phyloP scores from a whole-genome alignment of 768 basidiomycete genomes.

The Suillus spraguei region DNA sequence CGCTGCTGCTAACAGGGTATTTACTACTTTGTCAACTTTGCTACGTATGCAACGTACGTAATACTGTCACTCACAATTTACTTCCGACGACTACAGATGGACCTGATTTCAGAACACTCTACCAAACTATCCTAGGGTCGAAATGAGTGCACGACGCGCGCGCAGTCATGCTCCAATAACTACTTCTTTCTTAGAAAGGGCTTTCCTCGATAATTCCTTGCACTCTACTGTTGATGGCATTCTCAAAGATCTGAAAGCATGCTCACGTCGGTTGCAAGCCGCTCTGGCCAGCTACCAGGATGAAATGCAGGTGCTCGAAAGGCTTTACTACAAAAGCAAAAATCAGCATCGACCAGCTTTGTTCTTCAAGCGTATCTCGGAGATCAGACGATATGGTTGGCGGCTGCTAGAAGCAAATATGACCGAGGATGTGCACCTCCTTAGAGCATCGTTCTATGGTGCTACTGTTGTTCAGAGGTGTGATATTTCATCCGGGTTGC shows the following conservation, averaged over 20 bases:
- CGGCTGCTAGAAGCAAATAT: slow-evolving; percentile 19
- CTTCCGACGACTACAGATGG: not conserved
- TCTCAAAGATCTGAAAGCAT: slow-evolving; percentile 61
- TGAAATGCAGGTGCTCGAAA: slow-evolving; percentile 62
- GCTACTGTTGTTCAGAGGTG: slow-evolving; percentile 21
- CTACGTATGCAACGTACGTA: not conserved
- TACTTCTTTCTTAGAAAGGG: slow-evolving; percentile 22
- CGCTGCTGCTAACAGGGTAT: no score
- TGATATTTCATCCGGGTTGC: not conserved
- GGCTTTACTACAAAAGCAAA: slow-evolving; percentile 77
- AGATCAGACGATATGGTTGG: slow-evolving; percentile 57
- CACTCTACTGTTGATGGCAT: slow-evolving; percentile 52
- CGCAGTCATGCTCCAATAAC: slow-evolving; percentile 11
- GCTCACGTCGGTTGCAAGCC: slow-evolving; percentile 53
- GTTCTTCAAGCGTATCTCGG: slow-evolving; percentile 69
- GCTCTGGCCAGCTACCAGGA: slow-evolving; percentile 37
- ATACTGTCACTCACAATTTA: slow-evolving; percentile 16
- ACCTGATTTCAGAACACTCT: not conserved
- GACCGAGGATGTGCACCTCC: slow-evolving; percentile 23
- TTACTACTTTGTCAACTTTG: not conserved
- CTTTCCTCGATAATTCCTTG: slow-evolving; percentile 19
- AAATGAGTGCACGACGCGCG: slow-evolving; percentile 16
- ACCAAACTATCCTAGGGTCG: not conserved
- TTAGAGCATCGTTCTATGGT: slow-evolving; percentile 33
- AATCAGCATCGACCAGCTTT: slow-evolving; percentile 58